Evolutionary conservation across 192 early-diverging fungal genomes (phyloP).

Genomic region (Mortierella antarctica): DNA sequence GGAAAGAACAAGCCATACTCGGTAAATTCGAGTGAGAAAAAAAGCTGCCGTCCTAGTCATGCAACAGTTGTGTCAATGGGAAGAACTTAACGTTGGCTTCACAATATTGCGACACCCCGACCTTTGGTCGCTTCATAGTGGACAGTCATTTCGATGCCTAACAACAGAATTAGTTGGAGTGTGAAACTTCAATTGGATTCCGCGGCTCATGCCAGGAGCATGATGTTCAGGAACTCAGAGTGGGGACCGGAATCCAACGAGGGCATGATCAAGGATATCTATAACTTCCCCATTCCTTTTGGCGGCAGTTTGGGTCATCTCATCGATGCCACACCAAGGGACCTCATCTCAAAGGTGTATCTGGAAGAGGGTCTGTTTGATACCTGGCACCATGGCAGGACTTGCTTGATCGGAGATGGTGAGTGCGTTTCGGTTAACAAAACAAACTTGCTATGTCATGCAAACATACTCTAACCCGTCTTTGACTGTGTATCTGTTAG

Average conservation of each 20-base stretch:
- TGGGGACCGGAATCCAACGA: conserved; percentile 6
- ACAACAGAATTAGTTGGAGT: conserved; percentile 1
- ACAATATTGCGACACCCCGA: background rate
- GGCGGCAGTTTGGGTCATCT: conserved; percentile 2
- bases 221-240: conserved; percentile 8
- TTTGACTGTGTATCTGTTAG: background rate
- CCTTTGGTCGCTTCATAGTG: background rate
- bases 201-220: background rate
- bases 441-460: background rate
- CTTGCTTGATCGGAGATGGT: conserved; percentile 20
- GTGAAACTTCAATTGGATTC: background rate
- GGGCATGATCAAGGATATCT: conserved; percentile 2
- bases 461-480: background rate
- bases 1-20: background rate
- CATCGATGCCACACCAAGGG: conserved; percentile 6
- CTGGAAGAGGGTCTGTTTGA: conserved; percentile 23
- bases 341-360: conserved; percentile 3
- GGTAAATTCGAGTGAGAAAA: background rate
- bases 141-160: background rate
- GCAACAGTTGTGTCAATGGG: background rate
- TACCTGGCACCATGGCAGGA: conserved; percentile 17
- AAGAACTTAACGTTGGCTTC: background rate
- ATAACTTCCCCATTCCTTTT: conserved; percentile 2
- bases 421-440: background rate
- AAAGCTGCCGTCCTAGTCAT: background rate